Evolutionary conservation across 257 asterid species (phyloP).

Genomic region (Nicotiana undulata): DNA sequence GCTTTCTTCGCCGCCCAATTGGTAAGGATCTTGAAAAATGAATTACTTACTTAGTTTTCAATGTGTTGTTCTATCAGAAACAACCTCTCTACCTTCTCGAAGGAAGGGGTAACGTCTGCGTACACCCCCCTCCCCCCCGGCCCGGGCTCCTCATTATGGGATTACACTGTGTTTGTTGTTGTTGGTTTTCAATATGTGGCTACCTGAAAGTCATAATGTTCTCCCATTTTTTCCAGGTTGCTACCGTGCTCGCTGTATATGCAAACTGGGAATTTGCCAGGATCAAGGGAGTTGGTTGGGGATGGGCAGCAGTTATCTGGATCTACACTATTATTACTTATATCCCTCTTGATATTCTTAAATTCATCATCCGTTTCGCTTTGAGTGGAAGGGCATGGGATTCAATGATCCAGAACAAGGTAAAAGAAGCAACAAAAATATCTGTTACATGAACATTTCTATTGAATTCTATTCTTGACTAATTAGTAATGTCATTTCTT

Average conservation of each 20-base stretch:
- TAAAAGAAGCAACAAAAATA: neutral
- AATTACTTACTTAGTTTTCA: neutral
- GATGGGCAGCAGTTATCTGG: conserved; percentile 86
- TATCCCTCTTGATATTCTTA: conserved; percentile 72
- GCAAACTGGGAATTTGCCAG: conserved; percentile 72
- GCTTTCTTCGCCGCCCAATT: conserved; percentile 74
- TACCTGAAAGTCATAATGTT: neutral
- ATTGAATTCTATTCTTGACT: neutral
- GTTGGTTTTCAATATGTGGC: neutral
- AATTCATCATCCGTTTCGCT: conserved; percentile 52
- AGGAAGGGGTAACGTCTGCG: no score
- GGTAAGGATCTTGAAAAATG: conserved; percentile 23
- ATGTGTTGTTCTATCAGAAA: no score
- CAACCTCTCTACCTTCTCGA: no score
- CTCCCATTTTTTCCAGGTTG: conserved; percentile 28
- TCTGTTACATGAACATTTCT: neutral
- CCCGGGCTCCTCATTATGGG: no score
- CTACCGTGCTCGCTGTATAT: conserved; percentile 61
- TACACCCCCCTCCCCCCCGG: no score
- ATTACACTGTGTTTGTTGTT: no score
- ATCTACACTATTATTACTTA: conserved; percentile 59
- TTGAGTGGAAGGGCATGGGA: conserved; percentile 81
- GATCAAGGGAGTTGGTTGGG: conserved; percentile 80
- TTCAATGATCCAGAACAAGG: conserved; percentile 72
- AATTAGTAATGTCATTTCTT: neutral